These are phyloP conservation scores for Sodiomyces alkalinus DNA, from an alignment of 2,329 filamentous ascomycete species.

Conservation along the genomic window DNA sequence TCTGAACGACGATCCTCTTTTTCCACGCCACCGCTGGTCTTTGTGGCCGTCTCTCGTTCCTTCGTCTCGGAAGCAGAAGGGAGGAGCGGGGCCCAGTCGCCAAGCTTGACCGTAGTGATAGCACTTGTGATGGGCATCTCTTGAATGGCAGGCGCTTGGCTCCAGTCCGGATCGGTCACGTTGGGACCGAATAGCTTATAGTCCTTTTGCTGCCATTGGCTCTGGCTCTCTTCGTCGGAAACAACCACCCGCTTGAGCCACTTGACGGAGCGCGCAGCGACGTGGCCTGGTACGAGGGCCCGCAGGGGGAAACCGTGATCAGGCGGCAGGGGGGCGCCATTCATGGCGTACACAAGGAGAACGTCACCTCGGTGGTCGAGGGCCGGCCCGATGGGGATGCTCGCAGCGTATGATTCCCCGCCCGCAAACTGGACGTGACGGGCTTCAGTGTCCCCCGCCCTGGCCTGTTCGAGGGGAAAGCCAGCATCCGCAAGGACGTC, in stretches of 20 bases:
- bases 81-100: conserved; percentile 15
- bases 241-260: conserved; percentile 51
- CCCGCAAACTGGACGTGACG: conserved; percentile 43
- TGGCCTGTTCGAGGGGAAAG: conserved; percentile 23
- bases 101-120: conserved; percentile 36
- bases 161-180: conserved; percentile 44
- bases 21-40: not conserved
- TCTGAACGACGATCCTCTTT: too few species aligned
- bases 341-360: conserved; percentile 53
- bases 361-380: conserved; percentile 48
- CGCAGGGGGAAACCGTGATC: conserved; percentile 54
- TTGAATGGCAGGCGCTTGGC: conserved; percentile 46
- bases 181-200: conserved; percentile 58
- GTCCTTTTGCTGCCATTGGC: conserved; percentile 50
- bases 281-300: conserved; percentile 47
- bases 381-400: conserved; percentile 42
- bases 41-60: not conserved
- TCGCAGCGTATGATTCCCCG: conserved; percentile 45
- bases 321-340: conserved; percentile 42
- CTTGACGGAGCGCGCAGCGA: conserved; percentile 53
- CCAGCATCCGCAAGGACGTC: conserved; percentile 43
- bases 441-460: conserved; percentile 19
- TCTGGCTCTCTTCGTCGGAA: conserved; percentile 49
- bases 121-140: conserved; percentile 55
- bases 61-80: not conserved